These are phyloP conservation scores for Teunomyces funiuensis DNA, from an alignment of 805 yeast genomes.

Conservation along the genomic window DNA sequence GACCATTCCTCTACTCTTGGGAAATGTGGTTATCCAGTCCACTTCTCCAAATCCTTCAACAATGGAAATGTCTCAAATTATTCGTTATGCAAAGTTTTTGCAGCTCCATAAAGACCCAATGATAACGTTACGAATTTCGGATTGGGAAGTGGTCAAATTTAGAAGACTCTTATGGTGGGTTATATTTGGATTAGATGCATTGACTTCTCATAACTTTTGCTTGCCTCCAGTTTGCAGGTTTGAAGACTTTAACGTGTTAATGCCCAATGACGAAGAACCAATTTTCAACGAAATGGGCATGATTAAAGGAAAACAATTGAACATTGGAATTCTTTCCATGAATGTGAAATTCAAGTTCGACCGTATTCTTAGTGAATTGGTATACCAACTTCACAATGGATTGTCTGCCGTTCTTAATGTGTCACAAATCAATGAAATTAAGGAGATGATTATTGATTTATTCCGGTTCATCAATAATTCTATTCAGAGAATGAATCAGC, in stretches of 20 bases:
- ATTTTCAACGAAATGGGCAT: conserved; percentile 20
- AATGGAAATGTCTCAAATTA: conserved; percentile 55
- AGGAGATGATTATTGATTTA: conserved; percentile 48
- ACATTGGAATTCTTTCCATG: conserved; percentile 48
- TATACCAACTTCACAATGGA: conserved; percentile 50
- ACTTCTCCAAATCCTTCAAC: conserved; percentile 57
- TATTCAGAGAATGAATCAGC: conserved; percentile 37
- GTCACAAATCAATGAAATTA: conserved; percentile 44
- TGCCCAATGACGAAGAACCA: conserved; percentile 50
- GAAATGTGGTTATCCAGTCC: conserved; percentile 51
- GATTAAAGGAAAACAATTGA: conserved; percentile 37
- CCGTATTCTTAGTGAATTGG: conserved; percentile 53
- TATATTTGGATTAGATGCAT: conserved; percentile 56
- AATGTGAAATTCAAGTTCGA: conserved; percentile 55
- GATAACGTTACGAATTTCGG: conserved; percentile 48
- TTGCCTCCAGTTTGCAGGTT: conserved; percentile 52
- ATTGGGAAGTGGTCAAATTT: conserved; percentile 48
- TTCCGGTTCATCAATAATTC: conserved; percentile 51
- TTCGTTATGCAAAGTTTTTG: conserved; percentile 54
- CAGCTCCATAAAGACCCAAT: conserved; percentile 62
- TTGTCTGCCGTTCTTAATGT: conserved; percentile 41
- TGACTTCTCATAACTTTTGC: conserved; percentile 55
- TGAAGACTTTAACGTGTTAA: conserved; percentile 56
- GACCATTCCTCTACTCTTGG: conserved; percentile 42
- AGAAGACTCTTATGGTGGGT: conserved; percentile 69